phyloP scores from a whole-genome alignment of 345 rosid species.

The thale cress (Arabidopsis thaliana) region DNA sequence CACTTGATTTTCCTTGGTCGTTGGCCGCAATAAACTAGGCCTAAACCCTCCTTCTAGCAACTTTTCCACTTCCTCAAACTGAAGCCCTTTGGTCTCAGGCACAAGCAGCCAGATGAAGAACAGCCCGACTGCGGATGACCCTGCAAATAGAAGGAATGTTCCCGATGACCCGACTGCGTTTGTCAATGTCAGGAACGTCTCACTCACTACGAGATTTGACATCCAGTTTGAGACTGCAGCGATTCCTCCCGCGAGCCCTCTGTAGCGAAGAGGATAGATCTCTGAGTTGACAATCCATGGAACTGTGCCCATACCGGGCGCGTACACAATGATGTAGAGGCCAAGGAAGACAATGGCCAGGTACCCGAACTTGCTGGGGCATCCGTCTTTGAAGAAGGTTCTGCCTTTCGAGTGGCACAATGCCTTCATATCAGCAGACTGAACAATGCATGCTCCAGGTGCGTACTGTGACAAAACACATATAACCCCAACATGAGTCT shows the following conservation, averaged over 20 bases:
- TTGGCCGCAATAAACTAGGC: constrained; percentile 46
- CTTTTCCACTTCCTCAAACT: constrained; percentile 77
- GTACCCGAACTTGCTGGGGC: constrained; percentile 77
- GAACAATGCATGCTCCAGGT: constrained; percentile 75
- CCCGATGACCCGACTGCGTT: constrained; percentile 61
- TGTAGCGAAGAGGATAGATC: constrained; percentile 79
- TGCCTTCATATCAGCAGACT: constrained; percentile 32
- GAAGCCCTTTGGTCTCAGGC: constrained; percentile 82
- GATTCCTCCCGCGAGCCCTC: constrained; percentile 80
- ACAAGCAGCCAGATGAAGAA: constrained; percentile 64
- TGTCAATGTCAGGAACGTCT: constrained; percentile 61
- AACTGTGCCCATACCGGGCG: constrained; percentile 90
- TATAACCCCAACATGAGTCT: not conserved
- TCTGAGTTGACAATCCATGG: constrained; percentile 92
- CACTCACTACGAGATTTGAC: constrained; percentile 71
- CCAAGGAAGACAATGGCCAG: constrained; percentile 68
- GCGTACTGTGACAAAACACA: constrained; percentile 45
- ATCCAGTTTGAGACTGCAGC: constrained; percentile 80
- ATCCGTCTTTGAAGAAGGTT: constrained; percentile 64
- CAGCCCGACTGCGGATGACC: constrained; percentile 51
- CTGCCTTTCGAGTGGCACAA: constrained; percentile 49
- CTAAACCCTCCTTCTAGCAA: constrained; percentile 60
- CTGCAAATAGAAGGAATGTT: constrained; percentile 69
- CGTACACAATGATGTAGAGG: constrained; percentile 62
- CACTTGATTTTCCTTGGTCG: constrained; percentile 11